These are phyloP conservation scores for Biscogniauxia sp. DNA, from an alignment of 2,329 filamentous ascomycete genomes.

Conservation along the genomic window DNA sequence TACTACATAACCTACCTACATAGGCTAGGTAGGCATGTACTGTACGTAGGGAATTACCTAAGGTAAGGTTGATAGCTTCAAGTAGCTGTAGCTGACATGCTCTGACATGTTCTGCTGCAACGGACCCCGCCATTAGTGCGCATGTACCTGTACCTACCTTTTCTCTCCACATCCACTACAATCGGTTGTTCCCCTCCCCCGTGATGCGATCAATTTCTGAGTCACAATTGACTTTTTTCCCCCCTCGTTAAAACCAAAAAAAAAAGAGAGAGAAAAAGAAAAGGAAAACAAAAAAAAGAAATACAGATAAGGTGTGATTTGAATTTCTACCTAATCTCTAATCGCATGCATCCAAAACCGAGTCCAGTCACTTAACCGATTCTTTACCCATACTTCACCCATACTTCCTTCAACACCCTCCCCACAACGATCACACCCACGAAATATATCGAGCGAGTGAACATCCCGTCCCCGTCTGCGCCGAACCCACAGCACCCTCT, in stretches of 20 bases:
- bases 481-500: neutral
- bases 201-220: neutral
- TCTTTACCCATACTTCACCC: too few relatives aligned
- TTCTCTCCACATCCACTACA: too few relatives aligned
- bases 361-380: neutral
- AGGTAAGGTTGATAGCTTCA: too few relatives aligned
- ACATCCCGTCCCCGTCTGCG: neutral
- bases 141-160: neutral
- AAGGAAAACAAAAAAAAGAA: too few relatives aligned
- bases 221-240: neutral
- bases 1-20: too few relatives aligned
- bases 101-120: neutral
- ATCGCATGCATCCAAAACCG: neutral
- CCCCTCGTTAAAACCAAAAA: neutral
- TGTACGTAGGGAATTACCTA: too few relatives aligned
- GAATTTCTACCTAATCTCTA: neutral
- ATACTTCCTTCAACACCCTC: neutral
- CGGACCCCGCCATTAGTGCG: neutral
- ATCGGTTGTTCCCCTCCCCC: neutral
- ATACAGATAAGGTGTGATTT: too few relatives aligned
- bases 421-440: slow-evolving; percentile 4
- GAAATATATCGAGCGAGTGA: neutral
- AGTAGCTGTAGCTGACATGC: too few relatives aligned
- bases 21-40: too few relatives aligned
- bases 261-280: too few relatives aligned